These are phyloP conservation scores for Aspergillus fumigatus DNA, from an alignment of 2,329 filamentous ascomycete species.

Conservation along the genomic window DNA sequence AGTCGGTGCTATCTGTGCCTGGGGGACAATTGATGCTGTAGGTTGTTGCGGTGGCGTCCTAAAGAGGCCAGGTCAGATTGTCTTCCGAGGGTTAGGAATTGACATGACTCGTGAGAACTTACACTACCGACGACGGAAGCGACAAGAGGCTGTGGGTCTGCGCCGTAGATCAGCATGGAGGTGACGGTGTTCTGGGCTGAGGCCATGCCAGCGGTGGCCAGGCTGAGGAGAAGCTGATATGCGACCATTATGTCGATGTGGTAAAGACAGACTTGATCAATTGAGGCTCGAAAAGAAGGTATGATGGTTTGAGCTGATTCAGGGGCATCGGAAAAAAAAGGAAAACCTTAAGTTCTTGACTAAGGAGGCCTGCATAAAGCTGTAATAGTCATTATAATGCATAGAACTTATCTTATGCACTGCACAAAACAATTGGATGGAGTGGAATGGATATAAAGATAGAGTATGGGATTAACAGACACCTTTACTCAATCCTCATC, in stretches of 20 bases:
- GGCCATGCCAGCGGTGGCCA: constrained; percentile 16
- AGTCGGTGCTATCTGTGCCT: constrained; percentile 18
- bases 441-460: too few species aligned
- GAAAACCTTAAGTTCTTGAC: too few species aligned
- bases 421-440: too few species aligned
- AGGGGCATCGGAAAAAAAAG: too few species aligned
- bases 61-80: not conserved
- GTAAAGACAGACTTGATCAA: not conserved
- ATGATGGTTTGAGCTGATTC: not conserved
- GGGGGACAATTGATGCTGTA: constrained; percentile 22
- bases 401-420: too few species aligned
- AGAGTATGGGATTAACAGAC: not conserved
- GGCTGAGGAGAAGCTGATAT: constrained; percentile 7
- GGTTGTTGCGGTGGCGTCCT: constrained; percentile 23
- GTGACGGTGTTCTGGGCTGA: constrained; percentile 17
- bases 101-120: not conserved
- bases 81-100: not conserved
- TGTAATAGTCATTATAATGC: too few species aligned
- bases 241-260: not conserved
- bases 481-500: not conserved
- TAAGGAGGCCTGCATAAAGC: too few species aligned
- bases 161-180: constrained; percentile 22
- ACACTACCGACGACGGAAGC: constrained; percentile 24
- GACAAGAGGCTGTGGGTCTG: constrained; percentile 20
- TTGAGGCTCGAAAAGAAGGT: not conserved